Conservation (phyloP, 805 yeast genomes). For the Monosporozyma aquatica region DNA sequence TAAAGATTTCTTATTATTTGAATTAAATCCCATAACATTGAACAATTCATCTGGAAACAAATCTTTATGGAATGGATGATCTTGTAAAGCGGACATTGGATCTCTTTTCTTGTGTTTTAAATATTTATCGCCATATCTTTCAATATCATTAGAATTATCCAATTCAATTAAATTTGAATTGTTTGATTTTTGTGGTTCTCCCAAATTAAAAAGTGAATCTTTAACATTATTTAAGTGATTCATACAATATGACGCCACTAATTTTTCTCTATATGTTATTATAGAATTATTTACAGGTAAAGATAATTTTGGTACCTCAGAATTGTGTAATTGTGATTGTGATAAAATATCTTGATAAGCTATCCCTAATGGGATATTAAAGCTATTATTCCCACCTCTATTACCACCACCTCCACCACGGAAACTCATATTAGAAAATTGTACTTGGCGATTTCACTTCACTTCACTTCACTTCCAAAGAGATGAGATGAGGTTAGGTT, state of each 20-base stretch:
- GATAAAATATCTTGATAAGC: conserved; percentile 49
- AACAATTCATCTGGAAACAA: conserved; percentile 75
- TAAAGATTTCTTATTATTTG: conserved; percentile 42
- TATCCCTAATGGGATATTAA: conserved; percentile 57
- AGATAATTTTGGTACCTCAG: conserved; percentile 33
- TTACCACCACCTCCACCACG: conserved; percentile 2
- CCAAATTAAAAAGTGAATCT: conserved; percentile 63
- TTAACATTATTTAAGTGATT: conserved; percentile 40
- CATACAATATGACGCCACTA: conserved; percentile 46
- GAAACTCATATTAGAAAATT: conserved; percentile 41
- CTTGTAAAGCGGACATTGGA: conserved; percentile 41
- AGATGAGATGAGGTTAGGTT: background rate
- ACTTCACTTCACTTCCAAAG: too few species aligned
- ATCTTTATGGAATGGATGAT: conserved; percentile 63
- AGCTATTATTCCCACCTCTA: conserved; percentile 23
- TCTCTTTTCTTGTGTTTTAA: conserved; percentile 57
- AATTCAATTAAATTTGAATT: conserved; percentile 30
- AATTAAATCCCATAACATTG: conserved; percentile 59
- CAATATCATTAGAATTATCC: conserved; percentile 50
- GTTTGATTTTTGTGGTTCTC: conserved; percentile 34
- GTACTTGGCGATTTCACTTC: background rate
- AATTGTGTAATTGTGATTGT: conserved; percentile 23
- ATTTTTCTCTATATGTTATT: conserved; percentile 38
- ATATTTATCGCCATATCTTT: conserved; percentile 75
- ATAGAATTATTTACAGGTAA: conserved; percentile 60